phyloP scores from a whole-genome alignment of 805 yeast species.

The Pichia gijzeniarum region DNA sequence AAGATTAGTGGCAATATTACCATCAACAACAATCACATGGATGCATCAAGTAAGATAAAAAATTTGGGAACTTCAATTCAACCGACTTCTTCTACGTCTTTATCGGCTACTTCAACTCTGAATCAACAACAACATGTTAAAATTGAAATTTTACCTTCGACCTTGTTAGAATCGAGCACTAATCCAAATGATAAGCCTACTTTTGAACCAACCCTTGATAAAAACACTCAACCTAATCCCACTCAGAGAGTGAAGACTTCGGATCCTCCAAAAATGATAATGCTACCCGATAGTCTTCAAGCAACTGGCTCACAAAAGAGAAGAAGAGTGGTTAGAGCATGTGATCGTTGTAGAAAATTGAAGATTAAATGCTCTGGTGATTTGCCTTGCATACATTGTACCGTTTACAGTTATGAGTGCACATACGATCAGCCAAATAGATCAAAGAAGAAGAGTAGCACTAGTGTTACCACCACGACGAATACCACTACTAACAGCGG shows the following conservation, averaged over 20 bases:
- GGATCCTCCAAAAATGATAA: slow-evolving; percentile 25
- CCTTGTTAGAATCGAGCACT: neutral
- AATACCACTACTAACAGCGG: neutral
- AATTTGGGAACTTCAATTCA: no score
- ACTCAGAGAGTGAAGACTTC: slow-evolving; percentile 1
- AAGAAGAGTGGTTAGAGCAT: slow-evolving; percentile 41
- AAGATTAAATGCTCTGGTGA: slow-evolving; percentile 49
- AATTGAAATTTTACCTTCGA: slow-evolving; percentile 1
- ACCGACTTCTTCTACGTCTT: no score
- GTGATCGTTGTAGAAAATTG: slow-evolving; percentile 44
- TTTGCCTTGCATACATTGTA: slow-evolving; percentile 52
- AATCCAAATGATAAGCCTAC: neutral
- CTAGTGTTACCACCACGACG: neutral
- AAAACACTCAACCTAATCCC: neutral
- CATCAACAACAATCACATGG: neutral
- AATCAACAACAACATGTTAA: slow-evolving; percentile 1
- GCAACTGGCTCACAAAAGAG: slow-evolving; percentile 20
- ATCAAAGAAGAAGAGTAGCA: slow-evolving; percentile 30
- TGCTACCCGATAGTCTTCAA: slow-evolving; percentile 19
- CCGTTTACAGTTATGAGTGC: slow-evolving; percentile 81
- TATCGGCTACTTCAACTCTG: neutral
- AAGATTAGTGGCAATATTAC: neutral
- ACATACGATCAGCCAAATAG: slow-evolving; percentile 68
- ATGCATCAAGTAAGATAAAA: neutral
- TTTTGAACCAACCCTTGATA: neutral